Evolutionary conservation across 1,284 basidiomycete genomes (phyloP).

Genomic region (Cryptococcus sp.): DNA sequence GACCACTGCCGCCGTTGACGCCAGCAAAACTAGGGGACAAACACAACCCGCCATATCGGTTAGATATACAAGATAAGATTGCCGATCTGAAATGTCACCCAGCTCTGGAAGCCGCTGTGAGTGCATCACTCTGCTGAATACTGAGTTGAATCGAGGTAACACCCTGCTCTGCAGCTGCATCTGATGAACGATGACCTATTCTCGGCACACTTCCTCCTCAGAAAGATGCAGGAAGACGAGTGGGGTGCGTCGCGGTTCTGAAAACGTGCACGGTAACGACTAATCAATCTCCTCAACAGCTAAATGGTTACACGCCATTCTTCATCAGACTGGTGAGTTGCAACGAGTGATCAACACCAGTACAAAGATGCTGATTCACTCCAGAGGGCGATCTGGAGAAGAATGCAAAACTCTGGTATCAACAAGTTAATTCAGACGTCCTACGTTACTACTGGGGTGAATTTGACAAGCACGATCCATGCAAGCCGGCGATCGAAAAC

Average conservation of each 20-base stretch:
- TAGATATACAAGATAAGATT: slow-evolving; percentile 9
- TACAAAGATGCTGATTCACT: not conserved
- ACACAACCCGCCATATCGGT: slow-evolving; percentile 13
- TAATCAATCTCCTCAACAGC: not conserved
- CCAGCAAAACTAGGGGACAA: slow-evolving; percentile 11
- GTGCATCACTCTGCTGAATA: not conserved
- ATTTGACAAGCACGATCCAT: not conserved
- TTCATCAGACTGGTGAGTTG: slow-evolving; percentile 14
- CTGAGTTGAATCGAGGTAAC: not conserved
- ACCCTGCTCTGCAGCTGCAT: slow-evolving; percentile 13
- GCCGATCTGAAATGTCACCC: slow-evolving; percentile 21
- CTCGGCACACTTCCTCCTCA: slow-evolving; percentile 29
- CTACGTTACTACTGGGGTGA: slow-evolving; percentile 11
- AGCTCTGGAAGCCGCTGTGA: slow-evolving; percentile 13
- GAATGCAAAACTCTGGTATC: slow-evolving; percentile 25
- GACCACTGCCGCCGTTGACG: slow-evolving; percentile 15
- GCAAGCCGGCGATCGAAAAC: slow-evolving; percentile 14
- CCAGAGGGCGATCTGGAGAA: slow-evolving; percentile 25
- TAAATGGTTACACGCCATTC: slow-evolving; percentile 24
- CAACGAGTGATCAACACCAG: not conserved
- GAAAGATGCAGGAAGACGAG: slow-evolving; percentile 34
- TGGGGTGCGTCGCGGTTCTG: slow-evolving; percentile 13
- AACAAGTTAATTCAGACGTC: slow-evolving; percentile 19
- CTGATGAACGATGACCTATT: slow-evolving; percentile 33
- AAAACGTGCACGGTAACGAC: too few species aligned